A percentile compares a stretch with the other conserved stretches of the same genome.
phyloP scores from a whole-genome alignment of 805 yeast species.

The Maudiozyma bulderi region DNA sequence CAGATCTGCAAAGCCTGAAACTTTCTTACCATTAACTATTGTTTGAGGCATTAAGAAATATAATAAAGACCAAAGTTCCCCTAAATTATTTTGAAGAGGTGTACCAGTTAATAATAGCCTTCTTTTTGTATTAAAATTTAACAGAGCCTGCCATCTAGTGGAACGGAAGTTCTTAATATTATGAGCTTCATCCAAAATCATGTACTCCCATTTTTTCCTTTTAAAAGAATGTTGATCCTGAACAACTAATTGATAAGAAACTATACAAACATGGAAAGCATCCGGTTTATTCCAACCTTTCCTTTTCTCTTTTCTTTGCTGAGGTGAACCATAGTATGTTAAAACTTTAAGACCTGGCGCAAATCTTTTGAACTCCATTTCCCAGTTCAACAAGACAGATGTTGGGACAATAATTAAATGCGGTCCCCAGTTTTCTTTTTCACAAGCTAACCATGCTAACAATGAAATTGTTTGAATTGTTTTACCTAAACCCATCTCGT shows the following conservation, averaged over 20 bases:
- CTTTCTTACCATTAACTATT: conserved; percentile 37
- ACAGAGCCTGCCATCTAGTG: conserved; percentile 91
- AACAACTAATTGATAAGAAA: conserved; percentile 94
- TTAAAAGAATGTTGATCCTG: conserved; percentile 93
- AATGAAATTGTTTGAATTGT: conserved; percentile 92
- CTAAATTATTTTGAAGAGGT: conserved; percentile 88
- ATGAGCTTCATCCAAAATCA: conserved; percentile 97
- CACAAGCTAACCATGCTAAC: conserved; percentile 82
- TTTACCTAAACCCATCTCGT: conserved; percentile 97
- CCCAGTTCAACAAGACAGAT: conserved; percentile 96
- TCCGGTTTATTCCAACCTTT: conserved; percentile 97
- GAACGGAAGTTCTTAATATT: conserved; percentile 94
- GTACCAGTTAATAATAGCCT: conserved; percentile 90
- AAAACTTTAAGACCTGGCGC: conserved; percentile 96
- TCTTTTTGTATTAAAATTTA: conserved; percentile 87
- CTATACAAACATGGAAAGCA: conserved; percentile 92
- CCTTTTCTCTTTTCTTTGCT: conserved; percentile 89
- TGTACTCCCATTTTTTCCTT: conserved; percentile 88
- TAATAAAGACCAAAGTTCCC: conserved; percentile 91
- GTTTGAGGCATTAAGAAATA: conserved; percentile 93
- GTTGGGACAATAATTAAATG: conserved; percentile 96
- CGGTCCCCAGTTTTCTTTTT: conserved; percentile 94
- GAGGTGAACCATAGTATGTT: conserved; percentile 95
- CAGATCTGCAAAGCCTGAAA: conserved; percentile 87
- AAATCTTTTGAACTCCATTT: conserved; percentile 96